Evolutionary conservation across 257 asterid species (phyloP).

Genomic region (Penstemon davidsonii): DNA sequence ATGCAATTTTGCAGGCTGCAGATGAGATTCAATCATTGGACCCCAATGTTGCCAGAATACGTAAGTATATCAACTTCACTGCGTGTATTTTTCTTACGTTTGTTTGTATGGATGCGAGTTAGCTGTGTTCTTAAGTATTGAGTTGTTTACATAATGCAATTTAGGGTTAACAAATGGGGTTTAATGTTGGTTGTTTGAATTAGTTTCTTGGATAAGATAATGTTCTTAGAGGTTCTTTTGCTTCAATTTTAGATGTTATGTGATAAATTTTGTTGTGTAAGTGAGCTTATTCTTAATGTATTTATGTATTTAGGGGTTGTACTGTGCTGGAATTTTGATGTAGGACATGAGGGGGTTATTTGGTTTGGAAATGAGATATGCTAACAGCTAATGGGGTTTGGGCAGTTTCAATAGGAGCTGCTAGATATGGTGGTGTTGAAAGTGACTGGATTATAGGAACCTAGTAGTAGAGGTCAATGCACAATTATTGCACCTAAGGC

Average conservation of each 20-base stretch:
- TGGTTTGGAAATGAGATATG: no score
- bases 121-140: no score
- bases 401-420: background rate
- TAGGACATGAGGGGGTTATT: background rate
- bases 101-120: background rate
- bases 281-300: background rate
- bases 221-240: background rate
- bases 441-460: background rate
- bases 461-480: background rate
- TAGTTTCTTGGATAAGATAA: background rate
- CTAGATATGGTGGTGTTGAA: background rate
- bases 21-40: constrained; percentile 91
- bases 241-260: background rate
- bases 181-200: background rate
- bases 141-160: background rate
- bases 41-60: constrained; percentile 83
- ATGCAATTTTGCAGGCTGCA: constrained; percentile 86
- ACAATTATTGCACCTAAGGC: background rate
- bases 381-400: background rate
- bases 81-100: background rate
- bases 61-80: constrained; percentile 44
- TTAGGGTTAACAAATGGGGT: constrained; percentile 5
- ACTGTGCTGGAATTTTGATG: background rate
- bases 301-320: background rate
- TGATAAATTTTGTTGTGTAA: background rate